Base-by-base conservation (phyloP, 345 rosid genomes). In the Noccaea bulbosa region DNA sequence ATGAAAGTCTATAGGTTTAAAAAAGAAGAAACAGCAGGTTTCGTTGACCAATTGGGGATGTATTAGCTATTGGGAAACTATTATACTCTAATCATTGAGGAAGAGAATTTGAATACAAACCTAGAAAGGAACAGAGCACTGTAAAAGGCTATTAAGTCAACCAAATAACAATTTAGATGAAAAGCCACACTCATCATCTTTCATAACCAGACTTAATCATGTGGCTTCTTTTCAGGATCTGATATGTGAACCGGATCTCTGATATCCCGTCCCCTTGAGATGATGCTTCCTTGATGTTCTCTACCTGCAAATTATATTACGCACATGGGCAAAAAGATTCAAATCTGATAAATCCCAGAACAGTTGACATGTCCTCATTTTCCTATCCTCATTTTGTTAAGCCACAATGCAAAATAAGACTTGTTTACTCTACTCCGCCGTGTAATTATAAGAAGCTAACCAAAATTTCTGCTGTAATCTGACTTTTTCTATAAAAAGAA, bases 141-240 rank as follows among this genome's bases (percentile, higher is more conserved):
- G 32, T 35, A 55, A 35, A 69, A 62, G 33, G 47, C 65, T 46
- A 52, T 38, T 20, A 6, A 30, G 27, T 46, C 15, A 53, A 32
- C 65, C 65, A 46, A 12, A 55, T 62, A 63, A 76, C 14, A 75
- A 45, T 30, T 38, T 38, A 6, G 12, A 63, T 54, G 54, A 47
- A 54, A 46, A 33, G 33, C 54, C 61, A 11, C 32, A 39, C 2
- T 47, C 38, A 8, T n/a, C 54, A 22, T 61, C 57, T 69, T 64
- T 75, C 65, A 47, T 48, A 46, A 34, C 62, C 40, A 82, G 53
- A 59, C 74, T 58, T 50, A 76, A 80, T 62, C 80, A 79, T 73
- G 80, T 83, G 70, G 81, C 85, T 72, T 83, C 83, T 5, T 48
- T 58, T 62, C 76, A 51, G 86, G 71, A 59, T 86, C 84, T 34